Evolutionary conservation across 2,329 filamentous ascomycete genomes (phyloP), one percentile per base, ranked within the genome.

Genomic region (Aureobasidium sp.): DNA sequence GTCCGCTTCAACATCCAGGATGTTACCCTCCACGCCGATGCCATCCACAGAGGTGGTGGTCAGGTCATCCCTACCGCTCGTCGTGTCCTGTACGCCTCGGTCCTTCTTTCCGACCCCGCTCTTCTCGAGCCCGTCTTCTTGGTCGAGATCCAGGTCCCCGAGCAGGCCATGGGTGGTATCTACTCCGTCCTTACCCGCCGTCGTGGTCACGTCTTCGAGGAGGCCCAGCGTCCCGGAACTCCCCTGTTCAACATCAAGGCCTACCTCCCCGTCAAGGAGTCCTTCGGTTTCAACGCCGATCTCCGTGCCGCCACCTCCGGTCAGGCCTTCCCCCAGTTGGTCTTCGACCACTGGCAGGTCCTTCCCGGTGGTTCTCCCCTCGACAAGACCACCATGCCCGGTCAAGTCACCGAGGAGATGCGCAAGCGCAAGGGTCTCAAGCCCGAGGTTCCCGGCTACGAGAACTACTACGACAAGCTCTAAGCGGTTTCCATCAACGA

Each of bases 381-480:
- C 74, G 93, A 99, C 81, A 69, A 79, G 76, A 88, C 86, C 74
- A 86, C 85, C 75, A 90, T 92, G 85, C 84, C 88, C 73, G 94
- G 92, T 77, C 79, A 85, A 76, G 83, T 97, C 72, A 91, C 97
- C 72, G 81, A 83, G 76, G 85, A 88, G 64, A 96, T 95, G 88
- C 91, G 94, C 77, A 97, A 97, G 88, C 90, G 93, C 82, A 99
- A 99, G 91, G 94, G 93, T 91, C 84, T 99, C 85, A 99, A 99
- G 91, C 82, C 88, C 75, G 86, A 91, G 74, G 89, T 97, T 77
- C 93, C 94, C 73, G 90, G 88, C 77, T 87, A 91, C 82, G 90
- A 91, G 77, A 96, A 97, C 86, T 96, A 96, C 88, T 96, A 96
- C 82, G 91, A 97, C 88, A 97, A 97, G 89, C 87, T 97, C 83